Percentiles rank a stretch among this genome's conserved stretches.
Conservation (phyloP, 2,329 filamentous ascomycete species). For the Sclerotiophoma versabilis region DNA sequence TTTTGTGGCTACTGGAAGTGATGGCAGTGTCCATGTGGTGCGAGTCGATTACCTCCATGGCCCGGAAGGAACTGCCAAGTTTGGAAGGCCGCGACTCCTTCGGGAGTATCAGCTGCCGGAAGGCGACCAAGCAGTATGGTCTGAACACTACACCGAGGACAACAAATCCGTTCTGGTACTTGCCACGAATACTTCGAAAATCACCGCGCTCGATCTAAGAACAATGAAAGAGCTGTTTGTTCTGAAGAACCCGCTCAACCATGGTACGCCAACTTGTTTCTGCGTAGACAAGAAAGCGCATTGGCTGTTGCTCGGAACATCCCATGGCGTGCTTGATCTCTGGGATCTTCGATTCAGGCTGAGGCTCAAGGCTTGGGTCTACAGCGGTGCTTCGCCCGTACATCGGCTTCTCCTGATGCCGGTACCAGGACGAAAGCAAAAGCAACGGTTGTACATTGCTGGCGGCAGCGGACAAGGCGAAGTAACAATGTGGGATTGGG, state of each 20-base stretch:
- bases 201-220: constrained; percentile 85
- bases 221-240: constrained; percentile 83
- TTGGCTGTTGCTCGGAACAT: constrained; percentile 91
- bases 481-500: constrained; percentile 93
- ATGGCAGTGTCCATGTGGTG: constrained; percentile 83
- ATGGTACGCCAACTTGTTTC: constrained; percentile 91
- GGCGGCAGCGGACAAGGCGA: constrained; percentile 88
- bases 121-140: constrained; percentile 84
- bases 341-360: constrained; percentile 98
- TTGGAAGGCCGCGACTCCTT: constrained; percentile 77
- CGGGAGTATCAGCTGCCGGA: constrained; percentile 75
- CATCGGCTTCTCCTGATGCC: constrained; percentile 68
- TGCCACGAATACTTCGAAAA: constrained; percentile 83
- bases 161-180: constrained; percentile 82
- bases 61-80: constrained; percentile 66
- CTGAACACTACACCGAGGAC: constrained; percentile 88
- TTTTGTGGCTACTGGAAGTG: constrained; percentile 87
- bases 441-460: constrained; percentile 81
- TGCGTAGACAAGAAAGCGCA: constrained; percentile 84
- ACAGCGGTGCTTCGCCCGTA: constrained; percentile 80
- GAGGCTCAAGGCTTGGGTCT: constrained; percentile 84
- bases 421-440: constrained; percentile 72
- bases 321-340: constrained; percentile 88
- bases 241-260: constrained; percentile 86
- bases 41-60: constrained; percentile 73